Evolutionary conservation across 495 filamentous ascomycete genomes (phyloP).

Genomic region (Neurospora hispaniola): DNA sequence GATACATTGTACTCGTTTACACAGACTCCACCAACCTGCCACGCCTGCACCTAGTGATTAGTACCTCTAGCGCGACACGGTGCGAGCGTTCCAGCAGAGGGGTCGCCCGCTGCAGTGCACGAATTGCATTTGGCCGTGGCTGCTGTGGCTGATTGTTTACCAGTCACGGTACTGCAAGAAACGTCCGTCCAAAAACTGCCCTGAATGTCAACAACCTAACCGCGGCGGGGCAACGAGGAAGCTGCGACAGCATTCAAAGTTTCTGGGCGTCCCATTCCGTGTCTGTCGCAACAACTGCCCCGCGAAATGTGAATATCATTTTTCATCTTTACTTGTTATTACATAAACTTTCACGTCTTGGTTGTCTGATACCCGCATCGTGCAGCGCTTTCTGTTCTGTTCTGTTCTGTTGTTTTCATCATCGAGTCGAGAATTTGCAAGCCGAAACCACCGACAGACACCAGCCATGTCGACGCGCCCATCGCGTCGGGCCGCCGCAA

Average conservation of each 20-base stretch:
- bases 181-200: not conserved
- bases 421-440: not conserved
- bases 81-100: not conserved
- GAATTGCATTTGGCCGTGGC: constrained; percentile 9
- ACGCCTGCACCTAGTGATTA: not conserved
- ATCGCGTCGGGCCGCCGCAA: constrained; percentile 55
- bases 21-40: not conserved
- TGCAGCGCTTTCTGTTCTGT: not conserved
- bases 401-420: not conserved
- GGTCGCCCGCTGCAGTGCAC: not conserved
- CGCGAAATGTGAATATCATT: not conserved
- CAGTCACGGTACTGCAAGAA: constrained; percentile 13
- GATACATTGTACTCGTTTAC: not conserved
- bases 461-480: constrained; percentile 54
- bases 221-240: constrained; percentile 12
- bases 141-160: constrained; percentile 28
- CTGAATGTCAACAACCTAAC: constrained; percentile 16
- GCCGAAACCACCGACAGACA: not conserved
- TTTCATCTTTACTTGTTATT: not conserved
- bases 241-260: not conserved
- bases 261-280: constrained; percentile 8
- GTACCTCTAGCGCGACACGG: not conserved
- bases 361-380: not conserved
- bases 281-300: not conserved
- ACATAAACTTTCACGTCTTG: not conserved